phyloP scores from a whole-genome alignment of 495 filamentous ascomycete species.

The Staphylotrichum tortipilum region DNA sequence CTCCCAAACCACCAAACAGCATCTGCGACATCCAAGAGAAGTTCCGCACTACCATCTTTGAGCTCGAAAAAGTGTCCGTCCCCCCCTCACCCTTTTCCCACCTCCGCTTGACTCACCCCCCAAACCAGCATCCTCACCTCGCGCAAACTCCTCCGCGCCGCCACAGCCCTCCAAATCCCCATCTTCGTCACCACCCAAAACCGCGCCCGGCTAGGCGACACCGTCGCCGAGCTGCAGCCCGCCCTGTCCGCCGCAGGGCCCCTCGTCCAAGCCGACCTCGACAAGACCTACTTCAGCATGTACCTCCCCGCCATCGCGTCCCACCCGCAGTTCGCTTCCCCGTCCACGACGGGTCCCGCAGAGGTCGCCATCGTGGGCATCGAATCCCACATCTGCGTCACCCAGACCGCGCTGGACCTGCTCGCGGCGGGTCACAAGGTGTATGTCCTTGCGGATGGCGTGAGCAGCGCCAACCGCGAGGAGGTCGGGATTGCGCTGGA shows the following conservation, averaged over 20 bases:
- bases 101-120: background rate
- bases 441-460: constrained; percentile 85
- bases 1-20: constrained; percentile 34
- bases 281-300: constrained; percentile 94
- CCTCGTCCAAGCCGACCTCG: constrained; percentile 47
- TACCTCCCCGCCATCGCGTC: constrained; percentile 41
- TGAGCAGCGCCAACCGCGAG: constrained; percentile 72
- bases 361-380: constrained; percentile 70
- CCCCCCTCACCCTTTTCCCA: background rate
- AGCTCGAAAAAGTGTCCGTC: constrained; percentile 69
- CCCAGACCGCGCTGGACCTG: constrained; percentile 82
- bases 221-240: constrained; percentile 56
- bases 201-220: constrained; percentile 62
- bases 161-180: constrained; percentile 61
- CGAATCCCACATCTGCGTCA: constrained; percentile 90
- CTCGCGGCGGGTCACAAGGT: constrained; percentile 66
- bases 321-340: constrained; percentile 11
- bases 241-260: constrained; percentile 21
- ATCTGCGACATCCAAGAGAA: constrained; percentile 95
- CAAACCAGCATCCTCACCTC: constrained; percentile 41
- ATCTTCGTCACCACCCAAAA: constrained; percentile 80
- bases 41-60: constrained; percentile 71
- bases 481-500: constrained; percentile 74
- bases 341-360: background rate
- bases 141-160: constrained; percentile 45